Conservation (phyloP, 306 rosid species). For the Ziziphus jujuba region DNA sequence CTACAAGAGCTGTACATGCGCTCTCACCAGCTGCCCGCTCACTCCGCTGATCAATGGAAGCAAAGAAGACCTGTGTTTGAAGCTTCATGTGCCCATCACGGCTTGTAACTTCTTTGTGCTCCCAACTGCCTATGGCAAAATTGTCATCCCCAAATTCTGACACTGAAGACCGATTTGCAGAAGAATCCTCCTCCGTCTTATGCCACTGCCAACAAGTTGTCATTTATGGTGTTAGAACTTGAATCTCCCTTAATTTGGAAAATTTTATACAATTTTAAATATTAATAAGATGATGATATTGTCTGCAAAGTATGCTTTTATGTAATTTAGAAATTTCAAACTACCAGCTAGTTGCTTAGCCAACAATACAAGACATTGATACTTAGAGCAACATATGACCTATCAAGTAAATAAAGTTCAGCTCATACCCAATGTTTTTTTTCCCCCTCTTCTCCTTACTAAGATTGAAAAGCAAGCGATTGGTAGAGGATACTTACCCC, state of each 20-base stretch:
- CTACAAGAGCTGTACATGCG: slow-evolving; percentile 98
- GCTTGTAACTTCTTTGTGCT: slow-evolving; percentile 75
- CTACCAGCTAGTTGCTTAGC: too few relatives aligned
- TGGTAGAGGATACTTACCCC: slow-evolving; percentile 54
- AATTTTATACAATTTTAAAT: too few relatives aligned
- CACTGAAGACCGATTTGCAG: slow-evolving; percentile 72
- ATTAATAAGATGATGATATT: too few relatives aligned
- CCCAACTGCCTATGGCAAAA: slow-evolving; percentile 94
- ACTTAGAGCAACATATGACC: too few relatives aligned
- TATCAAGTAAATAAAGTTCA: too few relatives aligned
- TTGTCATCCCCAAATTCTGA: slow-evolving; percentile 97
- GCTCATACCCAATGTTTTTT: not conserved
- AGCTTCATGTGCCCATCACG: slow-evolving; percentile 96
- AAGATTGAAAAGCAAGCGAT: slow-evolving; percentile 13
- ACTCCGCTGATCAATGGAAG: slow-evolving; percentile 94
- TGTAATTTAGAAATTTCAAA: too few relatives aligned
- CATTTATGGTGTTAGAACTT: slow-evolving; percentile 9
- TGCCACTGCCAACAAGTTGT: slow-evolving; percentile 43
- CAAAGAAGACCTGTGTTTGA: slow-evolving; percentile 84
- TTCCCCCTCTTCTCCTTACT: not conserved
- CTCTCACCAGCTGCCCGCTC: slow-evolving; percentile 99
- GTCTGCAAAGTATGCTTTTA: too few relatives aligned
- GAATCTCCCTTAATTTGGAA: not conserved
- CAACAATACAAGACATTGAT: too few relatives aligned
- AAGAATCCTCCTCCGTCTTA: slow-evolving; percentile 79